A percentile compares a stretch with the other conserved stretches of the same genome.
Evolutionary conservation across 1,139 yeast species (phyloP).

Genomic region (Citeromyces hawaiiensis): DNA sequence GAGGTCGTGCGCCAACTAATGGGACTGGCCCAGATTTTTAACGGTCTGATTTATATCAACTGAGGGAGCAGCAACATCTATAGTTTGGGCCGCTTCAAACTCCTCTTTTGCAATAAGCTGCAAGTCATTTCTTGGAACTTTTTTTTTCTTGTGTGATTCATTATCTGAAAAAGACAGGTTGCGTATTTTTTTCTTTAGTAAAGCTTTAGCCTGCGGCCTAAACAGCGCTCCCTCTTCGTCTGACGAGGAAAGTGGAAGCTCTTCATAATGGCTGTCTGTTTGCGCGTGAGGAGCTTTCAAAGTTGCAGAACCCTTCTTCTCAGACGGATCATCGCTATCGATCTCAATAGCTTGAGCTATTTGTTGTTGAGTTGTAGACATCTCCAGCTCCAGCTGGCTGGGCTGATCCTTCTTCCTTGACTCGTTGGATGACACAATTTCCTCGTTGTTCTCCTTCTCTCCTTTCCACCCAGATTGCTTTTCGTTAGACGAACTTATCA

Average conservation of each 20-base stretch:
- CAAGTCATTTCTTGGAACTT: background rate
- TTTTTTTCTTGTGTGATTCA: background rate
- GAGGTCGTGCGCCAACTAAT: background rate
- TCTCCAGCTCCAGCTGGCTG: background rate
- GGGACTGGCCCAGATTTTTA: background rate
- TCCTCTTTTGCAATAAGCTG: background rate
- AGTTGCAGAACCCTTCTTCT: background rate
- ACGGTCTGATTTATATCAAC: background rate
- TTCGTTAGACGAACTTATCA: background rate
- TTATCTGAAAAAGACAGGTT: background rate
- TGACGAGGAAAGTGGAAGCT: background rate
- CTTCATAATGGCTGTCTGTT: background rate
- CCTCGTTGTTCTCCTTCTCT: background rate
- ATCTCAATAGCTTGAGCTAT: background rate
- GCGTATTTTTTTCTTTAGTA: background rate
- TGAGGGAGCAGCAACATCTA: background rate
- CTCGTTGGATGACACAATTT: slow-evolving; percentile 1
- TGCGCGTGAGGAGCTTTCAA: background rate
- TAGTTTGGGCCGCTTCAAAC: background rate
- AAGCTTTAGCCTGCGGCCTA: background rate
- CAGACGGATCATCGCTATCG: background rate
- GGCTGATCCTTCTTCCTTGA: background rate
- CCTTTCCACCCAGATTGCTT: background rate
- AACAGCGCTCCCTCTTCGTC: background rate
- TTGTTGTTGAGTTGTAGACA: background rate